Evolutionary conservation across 192 early-diverging fungal species (phyloP).

Genomic region (Rhizophlyctis rosea): DNA sequence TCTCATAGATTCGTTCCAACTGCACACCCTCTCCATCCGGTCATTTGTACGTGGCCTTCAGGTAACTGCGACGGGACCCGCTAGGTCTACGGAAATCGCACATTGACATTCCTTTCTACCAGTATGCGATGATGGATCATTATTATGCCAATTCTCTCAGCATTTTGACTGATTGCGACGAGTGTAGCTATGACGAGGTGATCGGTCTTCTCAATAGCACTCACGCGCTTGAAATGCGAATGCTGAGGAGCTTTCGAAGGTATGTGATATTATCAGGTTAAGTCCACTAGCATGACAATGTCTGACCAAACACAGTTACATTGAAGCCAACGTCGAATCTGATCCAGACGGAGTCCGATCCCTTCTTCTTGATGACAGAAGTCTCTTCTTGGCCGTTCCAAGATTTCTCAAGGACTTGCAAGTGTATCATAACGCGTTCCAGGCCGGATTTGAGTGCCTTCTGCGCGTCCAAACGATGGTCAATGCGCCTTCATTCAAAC

Average conservation of each 20-base stretch:
- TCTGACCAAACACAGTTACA: no score
- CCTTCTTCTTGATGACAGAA: conserved; percentile 61
- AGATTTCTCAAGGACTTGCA: conserved; percentile 46
- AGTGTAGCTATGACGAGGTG: conserved; percentile 14
- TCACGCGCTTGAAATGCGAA: conserved; percentile 7
- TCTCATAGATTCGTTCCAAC: conserved; percentile 74
- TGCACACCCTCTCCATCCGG: conserved; percentile 77
- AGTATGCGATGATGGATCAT: conserved; percentile 85
- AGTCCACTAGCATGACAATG: no score
- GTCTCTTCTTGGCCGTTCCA: conserved; percentile 47
- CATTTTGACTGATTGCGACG: conserved; percentile 44
- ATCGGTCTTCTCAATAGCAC: background rate
- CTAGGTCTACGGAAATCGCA: background rate
- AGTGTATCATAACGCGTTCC: conserved; percentile 58
- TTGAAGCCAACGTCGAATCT: conserved; percentile 39
- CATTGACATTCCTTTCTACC: background rate
- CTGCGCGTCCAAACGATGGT: conserved; percentile 53
- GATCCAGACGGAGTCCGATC: conserved; percentile 39
- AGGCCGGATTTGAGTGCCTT: conserved; percentile 58
- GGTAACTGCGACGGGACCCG: conserved; percentile 29
- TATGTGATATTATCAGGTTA: no score
- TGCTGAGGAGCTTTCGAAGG: conserved; percentile 29
- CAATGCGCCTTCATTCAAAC: conserved; percentile 39
- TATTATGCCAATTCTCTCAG: conserved; percentile 84
- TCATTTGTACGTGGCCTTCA: conserved; percentile 70